Evolutionary conservation across 768 basidiomycete species (phyloP).

Genomic region (Coprinellus aureogranulatus): DNA sequence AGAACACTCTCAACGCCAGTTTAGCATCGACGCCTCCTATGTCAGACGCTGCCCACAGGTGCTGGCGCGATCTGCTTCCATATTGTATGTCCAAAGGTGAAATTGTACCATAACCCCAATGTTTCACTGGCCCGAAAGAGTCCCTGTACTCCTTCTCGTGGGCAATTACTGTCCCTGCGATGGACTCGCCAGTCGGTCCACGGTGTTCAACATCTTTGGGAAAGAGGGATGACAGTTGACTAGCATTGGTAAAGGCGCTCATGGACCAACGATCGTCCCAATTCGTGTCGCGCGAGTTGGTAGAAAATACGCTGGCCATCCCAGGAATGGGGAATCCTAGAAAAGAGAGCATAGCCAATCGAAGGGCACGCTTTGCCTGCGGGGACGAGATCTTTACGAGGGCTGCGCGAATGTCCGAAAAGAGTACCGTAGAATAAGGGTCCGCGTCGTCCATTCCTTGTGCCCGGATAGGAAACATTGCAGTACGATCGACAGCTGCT

Average conservation of each 20-base stretch:
- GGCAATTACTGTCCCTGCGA: conserved; percentile 66
- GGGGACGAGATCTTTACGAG: conserved; percentile 47
- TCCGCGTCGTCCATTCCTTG: conserved; percentile 52
- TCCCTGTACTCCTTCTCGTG: conserved; percentile 58
- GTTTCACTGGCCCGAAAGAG: conserved; percentile 66
- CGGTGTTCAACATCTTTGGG: conserved; percentile 34
- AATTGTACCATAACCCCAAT: conserved; percentile 57
- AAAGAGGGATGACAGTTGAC: conserved; percentile 52
- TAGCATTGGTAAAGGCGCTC: conserved; percentile 42
- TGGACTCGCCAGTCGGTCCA: conserved; percentile 52
- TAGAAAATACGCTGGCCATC: conserved; percentile 42
- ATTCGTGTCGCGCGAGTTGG: conserved; percentile 24
- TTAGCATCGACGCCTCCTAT: conserved; percentile 46
- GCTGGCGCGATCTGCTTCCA: conserved; percentile 27
- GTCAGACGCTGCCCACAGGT: conserved; percentile 47
- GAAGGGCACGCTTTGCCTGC: conserved; percentile 53
- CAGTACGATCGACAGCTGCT: conserved; percentile 40
- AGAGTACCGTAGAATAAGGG: conserved; percentile 71
- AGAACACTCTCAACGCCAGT: conserved; percentile 58
- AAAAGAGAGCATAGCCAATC: conserved; percentile 68
- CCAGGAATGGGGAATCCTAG: conserved; percentile 74
- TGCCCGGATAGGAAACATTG: conserved; percentile 51
- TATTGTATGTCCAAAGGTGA: conserved; percentile 49
- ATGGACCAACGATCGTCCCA: conserved; percentile 72
- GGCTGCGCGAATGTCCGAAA: conserved; percentile 65